A percentile compares a stretch with the other conserved stretches of the same genome.
phyloP scores from a whole-genome alignment of 495 filamentous ascomycete species.

The Thermochaetoides thermophila region DNA sequence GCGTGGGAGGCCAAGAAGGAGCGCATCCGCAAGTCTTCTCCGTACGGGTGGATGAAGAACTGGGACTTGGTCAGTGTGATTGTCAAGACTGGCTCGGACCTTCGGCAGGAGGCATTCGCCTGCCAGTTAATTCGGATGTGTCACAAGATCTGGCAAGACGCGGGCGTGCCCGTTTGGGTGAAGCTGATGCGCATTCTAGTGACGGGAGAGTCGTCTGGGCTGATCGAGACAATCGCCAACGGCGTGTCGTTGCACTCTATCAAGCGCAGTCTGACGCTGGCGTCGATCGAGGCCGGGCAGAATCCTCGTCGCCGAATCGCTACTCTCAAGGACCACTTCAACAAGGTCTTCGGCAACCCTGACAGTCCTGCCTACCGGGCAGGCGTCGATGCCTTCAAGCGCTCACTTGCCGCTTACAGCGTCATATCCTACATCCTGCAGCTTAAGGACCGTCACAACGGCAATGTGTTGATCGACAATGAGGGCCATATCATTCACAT shows the following conservation, averaged over 20 bases:
- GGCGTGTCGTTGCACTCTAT: constrained; percentile 63
- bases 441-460: constrained; percentile 69
- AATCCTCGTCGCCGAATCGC: constrained; percentile 55
- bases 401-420: constrained; percentile 59
- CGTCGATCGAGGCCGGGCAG: constrained; percentile 45
- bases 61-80: constrained; percentile 71
- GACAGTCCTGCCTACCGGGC: constrained; percentile 45
- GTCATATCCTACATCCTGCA: constrained; percentile 63
- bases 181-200: constrained; percentile 69
- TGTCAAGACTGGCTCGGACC: constrained; percentile 63
- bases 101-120: constrained; percentile 65
- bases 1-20: constrained; percentile 64
- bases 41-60: constrained; percentile 65
- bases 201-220: constrained; percentile 59
- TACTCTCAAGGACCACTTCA: constrained; percentile 60
- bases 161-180: constrained; percentile 59
- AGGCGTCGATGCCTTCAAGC: constrained; percentile 54
- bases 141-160: constrained; percentile 58
- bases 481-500: constrained; percentile 70
- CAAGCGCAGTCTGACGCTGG: constrained; percentile 58
- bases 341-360: constrained; percentile 53
- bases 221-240: constrained; percentile 70
- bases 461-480: constrained; percentile 65
- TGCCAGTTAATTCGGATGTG: constrained; percentile 64
- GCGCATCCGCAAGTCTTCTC: constrained; percentile 57